A percentile compares a stretch with the other conserved stretches of the same genome.
These are phyloP conservation scores for Ustilago lituana DNA, from an alignment of 1,284 basidiomycete species.

Conservation along the genomic window DNA sequence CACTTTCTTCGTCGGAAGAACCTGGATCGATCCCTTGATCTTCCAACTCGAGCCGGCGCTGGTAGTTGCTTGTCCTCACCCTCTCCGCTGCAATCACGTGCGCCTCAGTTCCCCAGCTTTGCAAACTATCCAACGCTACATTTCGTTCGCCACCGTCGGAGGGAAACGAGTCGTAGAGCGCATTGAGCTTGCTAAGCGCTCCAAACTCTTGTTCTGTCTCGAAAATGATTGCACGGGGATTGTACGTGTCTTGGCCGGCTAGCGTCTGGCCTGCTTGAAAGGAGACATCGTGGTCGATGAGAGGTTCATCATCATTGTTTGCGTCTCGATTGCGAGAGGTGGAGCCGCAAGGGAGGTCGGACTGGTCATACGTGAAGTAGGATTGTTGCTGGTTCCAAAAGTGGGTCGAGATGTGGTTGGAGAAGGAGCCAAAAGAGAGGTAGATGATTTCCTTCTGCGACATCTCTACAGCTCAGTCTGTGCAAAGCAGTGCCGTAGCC, in stretches of 20 bases:
- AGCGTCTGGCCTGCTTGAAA: slow-evolving; percentile 57
- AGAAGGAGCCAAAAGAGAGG: slow-evolving; percentile 61
- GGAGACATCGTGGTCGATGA: slow-evolving; percentile 61
- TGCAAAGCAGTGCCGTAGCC: too few species aligned
- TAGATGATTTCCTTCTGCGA: slow-evolving; percentile 59
- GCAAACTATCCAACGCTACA: slow-evolving; percentile 23
- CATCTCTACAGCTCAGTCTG: slow-evolving; percentile 5
- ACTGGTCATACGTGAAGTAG: slow-evolving; percentile 54
- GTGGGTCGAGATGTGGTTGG: slow-evolving; percentile 62
- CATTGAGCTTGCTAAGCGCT: slow-evolving; percentile 42
- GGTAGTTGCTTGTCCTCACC: slow-evolving; percentile 34
- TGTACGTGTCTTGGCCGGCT: slow-evolving; percentile 55
- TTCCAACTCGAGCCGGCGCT: slow-evolving; percentile 39
- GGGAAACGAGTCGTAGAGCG: slow-evolving; percentile 45
- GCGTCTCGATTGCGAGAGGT: slow-evolving; percentile 13
- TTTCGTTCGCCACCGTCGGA: slow-evolving; percentile 17
- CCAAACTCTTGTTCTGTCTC: slow-evolving; percentile 61
- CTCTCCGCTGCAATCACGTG: slow-evolving; percentile 24
- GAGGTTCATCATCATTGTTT: slow-evolving; percentile 18
- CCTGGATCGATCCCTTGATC: slow-evolving; percentile 43
- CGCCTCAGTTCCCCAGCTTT: slow-evolving; percentile 26
- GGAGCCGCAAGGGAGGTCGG: slow-evolving; percentile 24
- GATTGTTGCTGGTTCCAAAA: slow-evolving; percentile 64
- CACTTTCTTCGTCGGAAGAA: slow-evolving; percentile 26
- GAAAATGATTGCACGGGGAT: slow-evolving; percentile 58